phyloP scores from a whole-genome alignment of 192 early-diverging fungal genomes.

The Mortierella alpina region DNA sequence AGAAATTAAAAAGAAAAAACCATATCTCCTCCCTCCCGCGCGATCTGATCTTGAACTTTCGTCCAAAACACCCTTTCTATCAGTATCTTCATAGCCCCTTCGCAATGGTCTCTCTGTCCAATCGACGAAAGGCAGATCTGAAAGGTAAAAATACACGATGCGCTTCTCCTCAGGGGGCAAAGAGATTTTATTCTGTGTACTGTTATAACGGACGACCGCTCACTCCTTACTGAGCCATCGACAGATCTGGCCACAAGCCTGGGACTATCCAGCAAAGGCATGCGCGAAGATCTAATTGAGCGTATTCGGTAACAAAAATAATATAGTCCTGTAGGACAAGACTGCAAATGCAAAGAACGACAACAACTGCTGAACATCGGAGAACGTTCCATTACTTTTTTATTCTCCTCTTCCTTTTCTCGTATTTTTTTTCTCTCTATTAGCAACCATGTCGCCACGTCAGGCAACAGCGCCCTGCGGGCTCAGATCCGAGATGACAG shows the following conservation, averaged over 20 bases:
- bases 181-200: not conserved
- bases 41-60: too few relatives aligned
- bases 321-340: not conserved
- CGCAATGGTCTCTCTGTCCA: not conserved
- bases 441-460: slow-evolving; percentile 1
- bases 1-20: too few relatives aligned
- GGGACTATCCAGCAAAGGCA: slow-evolving; percentile 16
- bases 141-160: not conserved
- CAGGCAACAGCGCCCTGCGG: not conserved
- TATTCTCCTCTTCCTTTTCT: not conserved
- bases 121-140: slow-evolving; percentile 17
- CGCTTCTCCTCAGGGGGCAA: not conserved
- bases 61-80: too few relatives aligned
- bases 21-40: too few relatives aligned
- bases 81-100: too few relatives aligned
- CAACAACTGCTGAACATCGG: not conserved
- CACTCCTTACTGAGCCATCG: not conserved
- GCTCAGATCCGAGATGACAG: slow-evolving; percentile 5
- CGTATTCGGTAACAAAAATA: slow-evolving; percentile 14
- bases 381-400: too few relatives aligned
- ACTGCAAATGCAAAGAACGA: not conserved
- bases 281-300: slow-evolving; percentile 23
- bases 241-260: slow-evolving; percentile 17
- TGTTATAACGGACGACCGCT: not conserved
- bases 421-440: not conserved